A percentile compares a stretch with the other conserved stretches of the same genome.
These are phyloP conservation scores for Pseudogymnoascus sp. DNA, from an alignment of 2,329 filamentous ascomycete species.

Conservation along the genomic window DNA sequence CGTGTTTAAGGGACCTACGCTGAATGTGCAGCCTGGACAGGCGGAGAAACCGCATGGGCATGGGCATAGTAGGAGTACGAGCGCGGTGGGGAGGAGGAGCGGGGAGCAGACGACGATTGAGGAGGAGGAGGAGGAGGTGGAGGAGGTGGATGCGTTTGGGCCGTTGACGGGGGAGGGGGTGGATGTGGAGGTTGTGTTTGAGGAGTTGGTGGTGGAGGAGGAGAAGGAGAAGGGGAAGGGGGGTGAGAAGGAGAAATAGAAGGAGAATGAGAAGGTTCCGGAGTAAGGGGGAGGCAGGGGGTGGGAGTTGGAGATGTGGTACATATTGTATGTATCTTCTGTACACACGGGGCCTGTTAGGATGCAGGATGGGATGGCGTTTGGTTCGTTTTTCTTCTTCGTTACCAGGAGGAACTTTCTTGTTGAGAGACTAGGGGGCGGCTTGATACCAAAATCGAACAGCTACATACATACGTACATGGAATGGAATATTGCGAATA, in stretches of 20 bases:
- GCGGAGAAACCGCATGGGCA: constrained; percentile 21
- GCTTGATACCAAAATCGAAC: constrained; percentile 6
- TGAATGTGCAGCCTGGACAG: constrained; percentile 36
- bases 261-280: neutral
- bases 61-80: constrained; percentile 47
- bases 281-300: neutral
- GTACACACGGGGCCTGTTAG: neutral
- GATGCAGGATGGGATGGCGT: neutral
- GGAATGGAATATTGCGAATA: neutral
- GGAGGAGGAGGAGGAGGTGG: constrained; percentile 46
- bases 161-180: constrained; percentile 33
- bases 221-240: neutral
- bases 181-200: constrained; percentile 18
- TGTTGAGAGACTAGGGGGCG: neutral
- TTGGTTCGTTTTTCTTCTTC: neutral
- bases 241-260: neutral
- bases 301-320: neutral
- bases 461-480: constrained; percentile 3
- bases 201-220: neutral
- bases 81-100: constrained; percentile 58
- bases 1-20: constrained; percentile 72
- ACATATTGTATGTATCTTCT: neutral
- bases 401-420: neutral
- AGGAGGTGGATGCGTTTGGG: constrained; percentile 48
- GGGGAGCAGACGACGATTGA: constrained; percentile 65